Evolutionary conservation across 2,329 filamentous ascomycete species (phyloP), one percentile per base, ranked within the genome.

Genomic region (Colletotrichum sp.): DNA sequence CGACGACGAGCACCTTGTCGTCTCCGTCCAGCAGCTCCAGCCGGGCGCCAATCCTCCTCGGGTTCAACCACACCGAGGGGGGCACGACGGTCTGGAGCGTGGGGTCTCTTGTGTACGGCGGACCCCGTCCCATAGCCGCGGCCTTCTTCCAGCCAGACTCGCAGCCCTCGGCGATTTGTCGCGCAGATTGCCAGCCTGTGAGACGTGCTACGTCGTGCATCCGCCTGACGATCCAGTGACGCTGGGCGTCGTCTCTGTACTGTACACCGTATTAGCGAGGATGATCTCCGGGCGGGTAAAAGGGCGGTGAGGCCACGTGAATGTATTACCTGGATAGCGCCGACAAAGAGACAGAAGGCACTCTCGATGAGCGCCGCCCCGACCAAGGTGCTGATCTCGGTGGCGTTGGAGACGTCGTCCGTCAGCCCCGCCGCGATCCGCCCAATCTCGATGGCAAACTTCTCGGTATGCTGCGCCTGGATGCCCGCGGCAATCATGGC

Each of bases 171-270:
- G 95, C 95, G 78, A 98, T 96, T 55, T 96, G 92, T 39, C 92
- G 90, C 2, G 95, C 94, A 2, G 94, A 95, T 80, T 95, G 94
- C 94, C 95, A 98, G 1, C 97, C 97, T 0, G 95, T 98, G 9
- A 97, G 88, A 2, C 93, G 91, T 4, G 94, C 92, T 52, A 98
- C 93, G 79, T 95, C 93, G 79, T 92, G 90, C 71, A 98, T 89
- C 32, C 94, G 92, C 39, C 90, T 89, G 78, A 98, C 90, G 0
- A 94, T 91, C 95, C 95, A 98, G 73, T 91, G 89, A 2, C 97
- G 92, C 81, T 99, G 96, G 1, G 85, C 87, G 6, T 92, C 83
- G 75, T 95, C 91, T 80, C 92, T 92, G 82, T 93, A 98, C 89
- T 98, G 88, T 66, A 12, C 4, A 8, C 9, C 13, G 7, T 13